A percentile compares a stretch with the other conserved stretches of the same genome.
phyloP scores from a whole-genome alignment of 2,329 filamentous ascomycete species.

The Xylaria polymorpha region DNA sequence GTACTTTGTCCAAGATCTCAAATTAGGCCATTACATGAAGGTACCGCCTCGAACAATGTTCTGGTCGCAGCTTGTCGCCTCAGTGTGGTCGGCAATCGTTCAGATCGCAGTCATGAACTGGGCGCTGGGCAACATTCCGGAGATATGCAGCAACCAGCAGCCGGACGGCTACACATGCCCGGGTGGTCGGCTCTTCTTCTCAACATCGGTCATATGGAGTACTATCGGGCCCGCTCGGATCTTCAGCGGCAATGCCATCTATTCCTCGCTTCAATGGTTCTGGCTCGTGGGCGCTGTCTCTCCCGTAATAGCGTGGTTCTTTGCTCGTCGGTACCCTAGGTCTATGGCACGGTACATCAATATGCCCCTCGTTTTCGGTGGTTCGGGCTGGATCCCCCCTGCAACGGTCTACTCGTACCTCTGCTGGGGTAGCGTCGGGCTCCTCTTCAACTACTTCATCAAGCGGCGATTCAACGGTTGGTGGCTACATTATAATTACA shows the following conservation, averaged over 20 bases:
- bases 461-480: constrained; percentile 73
- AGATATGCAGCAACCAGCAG: constrained; percentile 67
- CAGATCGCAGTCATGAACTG: constrained; percentile 74
- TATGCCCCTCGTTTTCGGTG: constrained; percentile 75
- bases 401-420: constrained; percentile 78
- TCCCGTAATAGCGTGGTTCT: constrained; percentile 72
- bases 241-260: constrained; percentile 72
- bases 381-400: constrained; percentile 71
- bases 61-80: constrained; percentile 61
- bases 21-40: constrained; percentile 72
- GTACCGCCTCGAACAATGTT: constrained; percentile 61
- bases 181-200: constrained; percentile 70
- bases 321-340: constrained; percentile 71
- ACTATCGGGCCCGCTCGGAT: constrained; percentile 77
- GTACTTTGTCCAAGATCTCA: constrained; percentile 73
- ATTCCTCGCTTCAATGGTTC: constrained; percentile 74
- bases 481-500: constrained; percentile 84
- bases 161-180: constrained; percentile 68
- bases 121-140: constrained; percentile 70
- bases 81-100: constrained; percentile 60
- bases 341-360: constrained; percentile 73
- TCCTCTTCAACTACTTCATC: constrained; percentile 75
- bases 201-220: constrained; percentile 78
- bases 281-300: constrained; percentile 74
- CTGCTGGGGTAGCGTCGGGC: constrained; percentile 75